phyloP scores from a whole-genome alignment of 2,329 filamentous ascomycete genomes.

The Clonostachys byssicola region DNA sequence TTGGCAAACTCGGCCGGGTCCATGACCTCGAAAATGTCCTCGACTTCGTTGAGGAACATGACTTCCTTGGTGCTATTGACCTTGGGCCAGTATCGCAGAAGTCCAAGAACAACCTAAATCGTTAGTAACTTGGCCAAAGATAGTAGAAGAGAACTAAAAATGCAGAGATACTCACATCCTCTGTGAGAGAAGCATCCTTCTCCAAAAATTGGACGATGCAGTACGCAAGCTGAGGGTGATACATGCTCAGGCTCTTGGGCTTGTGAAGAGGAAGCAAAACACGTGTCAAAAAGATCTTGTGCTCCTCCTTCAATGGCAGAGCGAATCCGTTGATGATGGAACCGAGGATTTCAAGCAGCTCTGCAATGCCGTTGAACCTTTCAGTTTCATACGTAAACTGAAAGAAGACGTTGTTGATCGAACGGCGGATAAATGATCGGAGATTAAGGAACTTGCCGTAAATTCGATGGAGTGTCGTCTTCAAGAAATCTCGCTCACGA shows the following conservation, averaged over 20 bases:
- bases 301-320: slow-evolving; percentile 93
- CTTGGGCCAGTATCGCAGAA: slow-evolving; percentile 97
- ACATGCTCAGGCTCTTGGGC: slow-evolving; percentile 99
- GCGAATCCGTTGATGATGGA: slow-evolving; percentile 99
- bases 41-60: slow-evolving; percentile 98
- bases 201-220: slow-evolving; percentile 99
- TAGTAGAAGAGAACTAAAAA: background rate
- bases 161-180: slow-evolving; percentile 64
- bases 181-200: slow-evolving; percentile 93
- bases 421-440: slow-evolving; percentile 92
- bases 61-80: slow-evolving; percentile 99
- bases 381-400: slow-evolving; percentile 99
- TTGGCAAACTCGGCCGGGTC: slow-evolving; percentile 98
- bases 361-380: slow-evolving; percentile 96
- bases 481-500: slow-evolving; percentile 92
- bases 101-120: slow-evolving; percentile 78
- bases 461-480: slow-evolving; percentile 95
- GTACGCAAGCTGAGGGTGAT: slow-evolving; percentile 95
- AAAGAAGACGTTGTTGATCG: slow-evolving; percentile 99
- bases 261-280: slow-evolving; percentile 94
- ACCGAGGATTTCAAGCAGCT: slow-evolving; percentile 91
- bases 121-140: slow-evolving; percentile 7
- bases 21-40: slow-evolving; percentile 99
- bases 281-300: slow-evolving; percentile 94
- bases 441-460: slow-evolving; percentile 99